These are phyloP conservation scores for Diatrype stigma DNA, from an alignment of 2,329 filamentous ascomycete species.

Conservation along the genomic window DNA sequence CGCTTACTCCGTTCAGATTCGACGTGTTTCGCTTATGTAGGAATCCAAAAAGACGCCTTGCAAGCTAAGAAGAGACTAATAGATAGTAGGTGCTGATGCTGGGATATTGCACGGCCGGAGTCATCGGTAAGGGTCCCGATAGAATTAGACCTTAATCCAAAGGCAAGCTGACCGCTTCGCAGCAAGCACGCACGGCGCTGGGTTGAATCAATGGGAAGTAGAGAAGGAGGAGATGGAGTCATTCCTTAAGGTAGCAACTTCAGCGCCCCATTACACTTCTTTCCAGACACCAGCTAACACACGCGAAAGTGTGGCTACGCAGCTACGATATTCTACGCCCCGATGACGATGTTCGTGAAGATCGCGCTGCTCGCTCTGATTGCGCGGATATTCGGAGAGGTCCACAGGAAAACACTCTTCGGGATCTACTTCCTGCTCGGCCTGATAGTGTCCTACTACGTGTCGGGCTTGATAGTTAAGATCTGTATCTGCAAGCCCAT, in stretches of 20 bases:
- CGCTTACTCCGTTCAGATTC: background rate
- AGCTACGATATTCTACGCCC: constrained; percentile 41
- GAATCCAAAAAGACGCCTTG: background rate
- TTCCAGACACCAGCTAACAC: background rate
- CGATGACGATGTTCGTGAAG: constrained; percentile 40
- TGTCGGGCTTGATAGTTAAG: constrained; percentile 37
- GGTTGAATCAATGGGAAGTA: constrained; percentile 31
- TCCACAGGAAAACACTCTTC: constrained; percentile 34
- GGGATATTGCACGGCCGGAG: constrained; percentile 21
- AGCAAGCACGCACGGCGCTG: constrained; percentile 30
- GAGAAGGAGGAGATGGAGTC: constrained; percentile 19
- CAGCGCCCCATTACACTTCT: background rate
- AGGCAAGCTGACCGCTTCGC: background rate
- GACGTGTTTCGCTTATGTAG: constrained; percentile 1
- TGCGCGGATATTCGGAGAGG: constrained; percentile 36
- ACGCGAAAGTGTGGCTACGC: constrained; percentile 33
- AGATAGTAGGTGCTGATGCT: constrained; percentile 21
- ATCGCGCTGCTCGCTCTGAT: constrained; percentile 40
- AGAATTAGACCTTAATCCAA: background rate
- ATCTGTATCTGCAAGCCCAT: constrained; percentile 39
- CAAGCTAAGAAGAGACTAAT: background rate
- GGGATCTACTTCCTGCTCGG: constrained; percentile 35
- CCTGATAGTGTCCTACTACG: constrained; percentile 35
- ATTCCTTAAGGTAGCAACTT: constrained; percentile 20
- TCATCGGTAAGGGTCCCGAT: constrained; percentile 16